Evolutionary conservation across 2,329 filamentous ascomycete genomes (phyloP).

Genomic region (Colletotrichum spinosum): DNA sequence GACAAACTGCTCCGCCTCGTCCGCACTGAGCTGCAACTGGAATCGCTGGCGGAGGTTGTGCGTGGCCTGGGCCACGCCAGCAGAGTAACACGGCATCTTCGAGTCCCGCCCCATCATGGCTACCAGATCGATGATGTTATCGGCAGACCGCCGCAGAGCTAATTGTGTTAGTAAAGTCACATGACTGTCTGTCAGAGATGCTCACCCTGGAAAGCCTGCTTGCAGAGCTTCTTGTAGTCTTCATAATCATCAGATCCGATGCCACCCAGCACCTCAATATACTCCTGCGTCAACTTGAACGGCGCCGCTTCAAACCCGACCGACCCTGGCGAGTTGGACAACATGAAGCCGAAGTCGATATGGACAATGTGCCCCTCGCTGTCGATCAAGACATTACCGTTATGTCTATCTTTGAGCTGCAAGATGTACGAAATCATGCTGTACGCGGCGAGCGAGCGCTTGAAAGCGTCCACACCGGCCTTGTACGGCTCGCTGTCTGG

Average conservation of each 20-base stretch:
- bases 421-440: slow-evolving; percentile 87
- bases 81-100: slow-evolving; percentile 86
- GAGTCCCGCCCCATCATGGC: slow-evolving; percentile 87
- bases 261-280: slow-evolving; percentile 85
- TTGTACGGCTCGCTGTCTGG: slow-evolving; percentile 76
- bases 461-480: slow-evolving; percentile 82
- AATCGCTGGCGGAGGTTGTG: slow-evolving; percentile 78
- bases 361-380: slow-evolving; percentile 89
- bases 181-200: slow-evolving; percentile 2
- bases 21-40: slow-evolving; percentile 83
- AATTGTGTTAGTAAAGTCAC: slow-evolving; percentile 7
- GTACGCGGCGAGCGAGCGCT: slow-evolving; percentile 84
- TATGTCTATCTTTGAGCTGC: slow-evolving; percentile 88
- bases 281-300: slow-evolving; percentile 88
- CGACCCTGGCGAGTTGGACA: slow-evolving; percentile 85
- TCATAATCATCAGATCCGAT: slow-evolving; percentile 76
- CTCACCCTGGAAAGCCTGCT: slow-evolving; percentile 83
- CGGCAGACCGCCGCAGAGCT: slow-evolving; percentile 82
- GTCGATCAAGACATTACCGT: slow-evolving; percentile 88
- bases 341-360: slow-evolving; percentile 92
- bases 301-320: slow-evolving; percentile 89
- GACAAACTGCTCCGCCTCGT: slow-evolving; percentile 84
- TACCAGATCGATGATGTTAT: slow-evolving; percentile 84
- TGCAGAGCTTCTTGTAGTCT: slow-evolving; percentile 83
- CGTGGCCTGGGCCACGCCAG: slow-evolving; percentile 78